These are phyloP conservation scores for Paecilomyces dactylethromorphus DNA, from an alignment of 2,329 filamentous ascomycete genomes.

Conservation along the genomic window DNA sequence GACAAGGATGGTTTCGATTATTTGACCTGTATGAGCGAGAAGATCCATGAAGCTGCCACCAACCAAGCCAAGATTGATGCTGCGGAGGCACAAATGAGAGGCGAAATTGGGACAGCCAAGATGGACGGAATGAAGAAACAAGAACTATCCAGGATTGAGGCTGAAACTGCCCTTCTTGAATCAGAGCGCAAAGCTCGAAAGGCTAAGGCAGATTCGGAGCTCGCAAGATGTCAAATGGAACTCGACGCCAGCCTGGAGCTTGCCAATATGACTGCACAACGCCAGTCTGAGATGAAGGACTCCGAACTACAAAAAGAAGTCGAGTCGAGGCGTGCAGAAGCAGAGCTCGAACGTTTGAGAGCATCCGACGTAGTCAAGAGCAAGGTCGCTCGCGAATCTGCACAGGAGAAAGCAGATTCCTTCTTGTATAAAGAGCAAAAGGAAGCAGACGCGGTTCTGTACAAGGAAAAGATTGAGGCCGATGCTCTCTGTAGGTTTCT, in stretches of 20 bases:
- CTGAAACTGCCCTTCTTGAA: slow-evolving; percentile 76
- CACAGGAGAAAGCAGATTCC: slow-evolving; percentile 42
- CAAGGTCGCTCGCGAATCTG: slow-evolving; percentile 42
- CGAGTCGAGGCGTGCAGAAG: slow-evolving; percentile 68
- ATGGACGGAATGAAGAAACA: slow-evolving; percentile 76
- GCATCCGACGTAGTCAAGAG: slow-evolving; percentile 74
- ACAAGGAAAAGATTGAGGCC: slow-evolving; percentile 35
- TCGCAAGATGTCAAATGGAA: slow-evolving; percentile 65
- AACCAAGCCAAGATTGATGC: slow-evolving; percentile 67
- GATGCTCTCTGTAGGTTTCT: slow-evolving; percentile 25
- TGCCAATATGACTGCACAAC: slow-evolving; percentile 65
- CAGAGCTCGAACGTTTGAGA: slow-evolving; percentile 72
- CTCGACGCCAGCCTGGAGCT: slow-evolving; percentile 70
- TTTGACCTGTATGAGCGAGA: slow-evolving; percentile 73
- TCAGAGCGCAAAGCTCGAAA: slow-evolving; percentile 80
- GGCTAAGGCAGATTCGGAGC: slow-evolving; percentile 67
- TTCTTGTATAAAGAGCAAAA: slow-evolving; percentile 45
- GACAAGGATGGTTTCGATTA: slow-evolving; percentile 77
- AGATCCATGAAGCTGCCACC: slow-evolving; percentile 77
- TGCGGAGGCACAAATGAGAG: slow-evolving; percentile 54
- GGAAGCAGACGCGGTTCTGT: slow-evolving; percentile 46
- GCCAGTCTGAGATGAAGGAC: slow-evolving; percentile 67
- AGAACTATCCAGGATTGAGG: slow-evolving; percentile 81
- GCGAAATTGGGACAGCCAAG: slow-evolving; percentile 61
- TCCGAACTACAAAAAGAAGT: slow-evolving; percentile 75